Evolutionary conservation across 352 stramenopile genomes (phyloP).

Genomic region (Pythium coloratum): DNA sequence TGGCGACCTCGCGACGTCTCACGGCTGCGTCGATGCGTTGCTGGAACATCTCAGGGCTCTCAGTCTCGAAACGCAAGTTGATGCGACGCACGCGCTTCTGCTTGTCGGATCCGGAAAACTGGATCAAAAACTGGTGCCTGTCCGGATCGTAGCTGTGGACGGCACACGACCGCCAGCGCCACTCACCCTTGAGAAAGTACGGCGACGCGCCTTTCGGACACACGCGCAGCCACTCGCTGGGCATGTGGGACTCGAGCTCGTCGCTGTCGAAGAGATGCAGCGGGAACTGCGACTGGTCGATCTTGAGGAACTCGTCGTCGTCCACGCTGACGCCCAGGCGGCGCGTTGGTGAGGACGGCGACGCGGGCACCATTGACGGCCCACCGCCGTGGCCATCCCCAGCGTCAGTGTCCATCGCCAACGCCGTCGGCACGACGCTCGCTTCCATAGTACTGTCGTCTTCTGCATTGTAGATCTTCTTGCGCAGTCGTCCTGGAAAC

Average conservation of each 20-base stretch:
- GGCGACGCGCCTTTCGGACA: conserved; percentile 55
- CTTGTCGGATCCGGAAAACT: conserved; percentile 84
- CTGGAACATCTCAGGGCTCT: conserved; percentile 74
- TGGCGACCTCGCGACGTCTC: conserved; percentile 66
- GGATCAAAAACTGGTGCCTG: conserved; percentile 75
- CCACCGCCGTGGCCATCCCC: background rate
- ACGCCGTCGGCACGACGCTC: conserved; percentile 8
- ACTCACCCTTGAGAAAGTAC: conserved; percentile 86
- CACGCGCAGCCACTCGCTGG: conserved; percentile 72
- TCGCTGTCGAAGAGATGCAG: conserved; percentile 90
- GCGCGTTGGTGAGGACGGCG: background rate
- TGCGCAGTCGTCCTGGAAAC: conserved; percentile 62
- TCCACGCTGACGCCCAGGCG: conserved; percentile 21
- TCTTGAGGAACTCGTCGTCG: conserved; percentile 76
- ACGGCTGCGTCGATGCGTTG: conserved; percentile 66
- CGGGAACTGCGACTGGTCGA: conserved; percentile 91
- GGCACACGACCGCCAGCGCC: conserved; percentile 73
- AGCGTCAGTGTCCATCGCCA: background rate
- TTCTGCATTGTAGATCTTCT: conserved; percentile 39
- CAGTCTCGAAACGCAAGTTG: conserved; percentile 90
- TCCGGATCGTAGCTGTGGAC: conserved; percentile 68
- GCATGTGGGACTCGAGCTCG: conserved; percentile 74
- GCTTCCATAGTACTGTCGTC: conserved; percentile 1
- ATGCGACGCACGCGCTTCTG: conserved; percentile 89
- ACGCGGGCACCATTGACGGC: background rate